Base-by-base conservation (phyloP, 2,329 filamentous ascomycete genomes). In the Verticillium tricorpus region DNA sequence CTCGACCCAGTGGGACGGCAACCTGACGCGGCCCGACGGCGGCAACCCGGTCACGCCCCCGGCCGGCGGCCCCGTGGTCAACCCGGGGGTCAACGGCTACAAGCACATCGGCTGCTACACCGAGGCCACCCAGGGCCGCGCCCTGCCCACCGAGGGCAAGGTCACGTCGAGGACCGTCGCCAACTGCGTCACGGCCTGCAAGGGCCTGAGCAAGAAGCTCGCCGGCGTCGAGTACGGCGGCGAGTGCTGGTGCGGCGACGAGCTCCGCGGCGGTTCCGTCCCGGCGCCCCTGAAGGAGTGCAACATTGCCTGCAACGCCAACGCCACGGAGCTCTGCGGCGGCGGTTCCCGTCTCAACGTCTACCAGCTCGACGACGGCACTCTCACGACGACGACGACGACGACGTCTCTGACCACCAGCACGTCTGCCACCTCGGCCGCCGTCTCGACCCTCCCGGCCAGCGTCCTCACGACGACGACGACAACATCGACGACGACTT, bases 211-310 rank as follows among this genome's bases (percentile, higher is more conserved):
- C 3, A 74, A 71, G 17, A 50, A 62, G 1, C 71, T 73, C 11
- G 74, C 73, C 3, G 75, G 75, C 14, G 58, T 76, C 1, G 73
- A 77, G 37, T 77, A 76, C 14, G 74, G 74, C 2, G 72, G 72
- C 34, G 75, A 77, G 69, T 77, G 75, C 25, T 77, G 72, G 63
- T 77, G 75, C 5, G 75, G 72, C 1, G 71, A 74, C 57, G 25
- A 28, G 0, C 67, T 76, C 14, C 25, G 59, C 0, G 63, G 61
- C 12, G 74, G 72, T 0, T 67, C 75, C 1, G 62, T 71, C 1
- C 60, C 69, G 7, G 72, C 74, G 0, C 65, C 71, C 0, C 65
- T 67, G 1, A 55, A 64, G 1, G 71, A 77, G 2, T 77, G 75
- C 25, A 65, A 63, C 9, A 74, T 76, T 69, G 59, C 67, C 14